A percentile compares a stretch with the other conserved stretches of the same genome.
Conservation (phyloP, 768 basidiomycete species). For the Agrocybe chaxingu region DNA sequence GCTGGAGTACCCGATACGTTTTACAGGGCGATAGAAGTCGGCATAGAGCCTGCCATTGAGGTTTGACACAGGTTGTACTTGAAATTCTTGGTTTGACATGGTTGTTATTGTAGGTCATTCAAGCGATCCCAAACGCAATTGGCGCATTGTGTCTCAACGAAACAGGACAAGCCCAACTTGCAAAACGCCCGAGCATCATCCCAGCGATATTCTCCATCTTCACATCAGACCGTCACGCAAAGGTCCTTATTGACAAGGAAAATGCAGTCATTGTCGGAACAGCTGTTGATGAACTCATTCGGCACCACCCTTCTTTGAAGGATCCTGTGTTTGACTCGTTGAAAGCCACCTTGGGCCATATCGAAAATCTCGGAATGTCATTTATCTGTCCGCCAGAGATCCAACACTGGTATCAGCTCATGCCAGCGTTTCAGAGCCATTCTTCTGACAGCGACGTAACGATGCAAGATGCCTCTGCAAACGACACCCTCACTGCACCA, state of each 20-base stretch:
- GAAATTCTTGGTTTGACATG: neutral
- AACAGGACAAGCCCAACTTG: constrained; percentile 77
- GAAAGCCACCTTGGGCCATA: constrained; percentile 63
- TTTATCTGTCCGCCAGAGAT: constrained; percentile 56
- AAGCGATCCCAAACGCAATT: constrained; percentile 91
- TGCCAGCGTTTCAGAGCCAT: constrained; percentile 22
- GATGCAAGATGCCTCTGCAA: constrained; percentile 44
- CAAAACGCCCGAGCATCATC: constrained; percentile 76
- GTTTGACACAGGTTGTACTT: constrained; percentile 32
- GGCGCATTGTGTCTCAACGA: constrained; percentile 96
- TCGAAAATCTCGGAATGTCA: constrained; percentile 69
- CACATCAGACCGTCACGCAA: constrained; percentile 79
- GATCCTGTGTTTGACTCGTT: constrained; percentile 74
- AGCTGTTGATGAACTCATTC: constrained; percentile 90
- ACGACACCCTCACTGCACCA: constrained; percentile 16
- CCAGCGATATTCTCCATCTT: constrained; percentile 83
- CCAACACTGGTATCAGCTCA: constrained; percentile 64
- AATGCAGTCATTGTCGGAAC: constrained; percentile 87
- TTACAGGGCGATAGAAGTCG: constrained; percentile 80
- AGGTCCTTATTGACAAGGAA: constrained; percentile 88
- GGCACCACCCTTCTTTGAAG: constrained; percentile 92
- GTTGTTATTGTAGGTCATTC: constrained; percentile 60
- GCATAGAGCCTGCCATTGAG: constrained; percentile 86
- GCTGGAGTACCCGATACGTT: constrained; percentile 85
- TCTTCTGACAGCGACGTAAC: constrained; percentile 33